These are phyloP conservation scores for Phytophthora sp. DNA, from an alignment of 352 stramenopile species.

Conservation along the genomic window DNA sequence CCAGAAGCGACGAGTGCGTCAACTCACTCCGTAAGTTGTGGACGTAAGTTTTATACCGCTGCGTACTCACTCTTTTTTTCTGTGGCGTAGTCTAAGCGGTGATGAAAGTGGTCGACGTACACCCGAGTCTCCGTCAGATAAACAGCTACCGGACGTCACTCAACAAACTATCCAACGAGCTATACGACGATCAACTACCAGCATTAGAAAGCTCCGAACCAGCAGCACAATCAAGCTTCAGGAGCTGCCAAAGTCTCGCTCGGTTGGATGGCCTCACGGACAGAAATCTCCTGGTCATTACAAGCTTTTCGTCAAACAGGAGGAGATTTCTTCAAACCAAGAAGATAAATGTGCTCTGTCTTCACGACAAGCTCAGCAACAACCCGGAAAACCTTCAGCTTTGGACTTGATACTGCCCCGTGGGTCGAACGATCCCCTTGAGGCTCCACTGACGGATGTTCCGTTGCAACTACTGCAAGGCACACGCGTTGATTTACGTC, in stretches of 20 bases:
- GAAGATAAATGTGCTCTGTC: conserved; percentile 22
- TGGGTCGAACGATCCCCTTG: not conserved
- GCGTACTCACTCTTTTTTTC: too few relatives aligned
- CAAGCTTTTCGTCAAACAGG: not conserved
- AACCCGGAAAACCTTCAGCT: conserved; percentile 28
- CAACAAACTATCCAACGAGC: not conserved
- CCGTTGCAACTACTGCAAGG: conserved; percentile 71
- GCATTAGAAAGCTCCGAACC: conserved; percentile 15
- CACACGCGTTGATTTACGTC: conserved; percentile 55
- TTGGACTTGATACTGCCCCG: conserved; percentile 31
- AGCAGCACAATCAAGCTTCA: conserved; percentile 35
- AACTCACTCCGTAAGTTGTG: conserved; percentile 53
- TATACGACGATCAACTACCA: conserved; percentile 3
- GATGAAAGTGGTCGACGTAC: conserved; percentile 32
- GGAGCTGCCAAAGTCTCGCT: conserved; percentile 14
- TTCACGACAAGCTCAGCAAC: conserved; percentile 6
- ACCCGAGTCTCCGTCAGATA: conserved; percentile 17
- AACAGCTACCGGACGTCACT: not conserved
- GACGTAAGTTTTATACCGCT: not conserved
- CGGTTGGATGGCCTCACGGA: not conserved
- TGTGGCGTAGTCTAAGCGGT: conserved; percentile 13
- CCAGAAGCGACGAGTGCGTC: conserved; percentile 32
- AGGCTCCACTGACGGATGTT: conserved; percentile 42
- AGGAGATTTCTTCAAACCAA: conserved; percentile 39
- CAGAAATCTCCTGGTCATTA: too few relatives aligned